These are phyloP conservation scores for Trichosporon asahii DNA, from an alignment of 1,284 basidiomycete species.

Conservation along the genomic window DNA sequence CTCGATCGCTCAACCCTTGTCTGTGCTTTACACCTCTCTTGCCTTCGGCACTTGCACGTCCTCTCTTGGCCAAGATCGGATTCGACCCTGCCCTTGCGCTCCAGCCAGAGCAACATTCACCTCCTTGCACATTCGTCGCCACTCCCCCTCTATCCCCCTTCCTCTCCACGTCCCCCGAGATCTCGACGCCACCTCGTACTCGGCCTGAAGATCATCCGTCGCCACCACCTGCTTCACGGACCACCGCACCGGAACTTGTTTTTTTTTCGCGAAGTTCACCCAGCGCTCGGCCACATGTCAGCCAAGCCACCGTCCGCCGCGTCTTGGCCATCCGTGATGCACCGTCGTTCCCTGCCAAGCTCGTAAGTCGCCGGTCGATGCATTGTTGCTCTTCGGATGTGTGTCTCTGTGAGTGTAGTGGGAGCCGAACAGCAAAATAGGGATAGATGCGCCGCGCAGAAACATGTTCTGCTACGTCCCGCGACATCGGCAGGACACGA, in stretches of 20 bases:
- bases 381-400: background rate
- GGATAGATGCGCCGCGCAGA: background rate
- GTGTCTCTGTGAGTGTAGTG: background rate
- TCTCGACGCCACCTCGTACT: background rate
- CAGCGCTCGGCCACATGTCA: background rate
- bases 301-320: background rate
- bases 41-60: background rate
- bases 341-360: background rate
- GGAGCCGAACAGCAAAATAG: background rate
- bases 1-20: background rate
- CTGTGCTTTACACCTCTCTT: background rate
- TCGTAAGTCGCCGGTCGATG: background rate
- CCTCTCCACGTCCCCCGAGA: background rate
- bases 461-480: background rate
- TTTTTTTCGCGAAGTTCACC: background rate
- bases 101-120: background rate
- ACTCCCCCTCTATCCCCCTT: background rate
- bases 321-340: background rate
- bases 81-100: background rate
- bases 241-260: background rate
- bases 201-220: background rate
- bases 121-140: no score
- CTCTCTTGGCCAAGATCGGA: background rate
- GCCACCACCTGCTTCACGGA: background rate
- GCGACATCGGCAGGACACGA: no score